Conservation (phyloP, 129 eudicot genomes). For the Flaveria linearis region DNA sequence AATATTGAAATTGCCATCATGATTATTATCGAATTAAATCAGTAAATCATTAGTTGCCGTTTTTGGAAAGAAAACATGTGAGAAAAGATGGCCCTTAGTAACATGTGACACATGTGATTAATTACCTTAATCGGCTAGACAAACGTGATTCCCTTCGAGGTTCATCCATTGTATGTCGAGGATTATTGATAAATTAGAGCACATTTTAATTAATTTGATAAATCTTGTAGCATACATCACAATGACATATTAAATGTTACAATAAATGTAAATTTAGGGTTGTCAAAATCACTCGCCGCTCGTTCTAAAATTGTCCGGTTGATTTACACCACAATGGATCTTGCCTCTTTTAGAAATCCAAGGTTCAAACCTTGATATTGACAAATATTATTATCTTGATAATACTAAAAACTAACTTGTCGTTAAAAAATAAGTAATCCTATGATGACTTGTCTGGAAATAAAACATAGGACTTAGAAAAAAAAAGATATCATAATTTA, state of each 20-base stretch:
- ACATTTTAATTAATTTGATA: conserved; percentile 24
- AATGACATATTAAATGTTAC: conserved; percentile 21
- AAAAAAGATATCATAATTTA: too few relatives aligned
- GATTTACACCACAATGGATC: too few relatives aligned
- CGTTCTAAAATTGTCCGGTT: too few relatives aligned
- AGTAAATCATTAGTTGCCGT: conserved; percentile 27
- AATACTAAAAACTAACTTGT: too few relatives aligned
- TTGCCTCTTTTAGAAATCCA: too few relatives aligned
- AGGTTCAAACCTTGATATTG: too few relatives aligned
- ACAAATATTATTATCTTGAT: too few relatives aligned
- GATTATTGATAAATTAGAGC: conserved; percentile 5
- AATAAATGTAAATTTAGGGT: background rate
- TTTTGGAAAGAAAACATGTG: conserved; percentile 23
- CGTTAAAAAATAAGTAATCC: too few relatives aligned
- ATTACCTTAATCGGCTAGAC: conserved; percentile 29
- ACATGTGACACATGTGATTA: conserved; percentile 39
- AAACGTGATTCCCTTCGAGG: conserved; percentile 22
- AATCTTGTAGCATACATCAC: conserved; percentile 5
- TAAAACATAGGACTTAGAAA: too few relatives aligned
- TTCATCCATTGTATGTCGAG: conserved; percentile 21
- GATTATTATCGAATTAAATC: conserved; percentile 22
- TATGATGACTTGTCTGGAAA: too few relatives aligned
- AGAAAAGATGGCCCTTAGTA: conserved; percentile 29
- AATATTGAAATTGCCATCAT: conserved; percentile 19
- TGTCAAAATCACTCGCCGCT: too few relatives aligned